These are phyloP conservation scores for Zostera marina DNA, from an alignment of 116 monocot species.

Conservation along the genomic window DNA sequence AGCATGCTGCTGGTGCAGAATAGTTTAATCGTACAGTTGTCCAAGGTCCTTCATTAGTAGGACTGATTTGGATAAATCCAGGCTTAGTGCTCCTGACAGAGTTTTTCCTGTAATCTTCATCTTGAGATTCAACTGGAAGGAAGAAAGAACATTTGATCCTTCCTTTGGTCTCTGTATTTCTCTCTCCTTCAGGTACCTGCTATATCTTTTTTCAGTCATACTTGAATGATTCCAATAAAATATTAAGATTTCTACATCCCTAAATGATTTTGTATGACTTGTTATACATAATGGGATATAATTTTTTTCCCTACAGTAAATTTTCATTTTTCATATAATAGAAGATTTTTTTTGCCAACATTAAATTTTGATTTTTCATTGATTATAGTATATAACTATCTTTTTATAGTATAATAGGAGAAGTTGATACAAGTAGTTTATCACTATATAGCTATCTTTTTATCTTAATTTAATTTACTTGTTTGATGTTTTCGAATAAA, in stretches of 20 bases:
- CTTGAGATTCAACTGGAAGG: conserved; percentile 30
- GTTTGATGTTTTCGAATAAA: too few species aligned
- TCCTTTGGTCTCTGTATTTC: conserved; percentile 16
- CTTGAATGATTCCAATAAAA: neutral
- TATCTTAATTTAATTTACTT: too few species aligned
- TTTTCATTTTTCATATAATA: too few species aligned
- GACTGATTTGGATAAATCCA: conserved; percentile 83
- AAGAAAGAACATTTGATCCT: conserved; percentile 63
- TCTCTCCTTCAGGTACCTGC: conserved; percentile 9
- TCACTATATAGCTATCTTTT: too few species aligned
- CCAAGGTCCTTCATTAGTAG: conserved; percentile 84
- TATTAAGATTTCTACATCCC: neutral
- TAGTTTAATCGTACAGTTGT: conserved; percentile 88
- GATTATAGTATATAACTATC: too few species aligned
- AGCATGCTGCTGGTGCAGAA: conserved; percentile 67
- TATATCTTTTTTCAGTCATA: neutral
- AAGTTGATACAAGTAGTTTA: too few species aligned
- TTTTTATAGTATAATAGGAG: too few species aligned
- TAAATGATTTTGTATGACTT: too few species aligned
- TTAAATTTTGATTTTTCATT: too few species aligned
- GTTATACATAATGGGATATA: too few species aligned
- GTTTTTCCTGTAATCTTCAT: conserved; percentile 15
- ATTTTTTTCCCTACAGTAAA: too few species aligned
- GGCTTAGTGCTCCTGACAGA: conserved; percentile 17
- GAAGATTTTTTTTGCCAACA: too few species aligned